Percentiles rank a stretch among this genome's conserved stretches.
Evolutionary conservation across 352 stramenopile species (phyloP).

Genomic region (Pythium coloratum): DNA sequence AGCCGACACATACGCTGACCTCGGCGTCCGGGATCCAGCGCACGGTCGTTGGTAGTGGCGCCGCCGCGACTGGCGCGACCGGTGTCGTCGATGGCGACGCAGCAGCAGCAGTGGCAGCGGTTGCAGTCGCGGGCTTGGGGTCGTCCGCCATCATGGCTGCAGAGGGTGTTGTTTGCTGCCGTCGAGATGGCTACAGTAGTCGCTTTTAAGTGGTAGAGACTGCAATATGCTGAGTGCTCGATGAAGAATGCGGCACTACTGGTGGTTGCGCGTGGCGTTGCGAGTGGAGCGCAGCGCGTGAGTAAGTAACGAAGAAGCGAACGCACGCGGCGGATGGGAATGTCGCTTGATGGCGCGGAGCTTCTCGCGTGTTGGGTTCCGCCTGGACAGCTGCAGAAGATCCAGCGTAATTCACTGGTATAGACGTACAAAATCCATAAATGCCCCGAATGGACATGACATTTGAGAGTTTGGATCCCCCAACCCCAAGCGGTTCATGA

Average conservation of each 20-base stretch:
- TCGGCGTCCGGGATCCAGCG: constrained; percentile 84
- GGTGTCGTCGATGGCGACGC: neutral
- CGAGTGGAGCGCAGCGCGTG: neutral
- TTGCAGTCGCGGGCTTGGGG: neutral
- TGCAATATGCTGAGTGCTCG: neutral
- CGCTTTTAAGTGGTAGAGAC: neutral
- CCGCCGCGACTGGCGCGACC: neutral
- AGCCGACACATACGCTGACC: constrained; percentile 74
- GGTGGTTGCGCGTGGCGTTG: neutral
- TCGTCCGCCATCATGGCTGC: constrained; percentile 20
- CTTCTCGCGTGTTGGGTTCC: constrained; percentile 2
- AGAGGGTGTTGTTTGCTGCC: too few relatives aligned
- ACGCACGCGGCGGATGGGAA: neutral
- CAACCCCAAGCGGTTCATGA: neutral
- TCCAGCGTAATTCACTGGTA: neutral
- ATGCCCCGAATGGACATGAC: neutral
- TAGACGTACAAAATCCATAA: neutral
- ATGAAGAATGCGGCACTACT: neutral
- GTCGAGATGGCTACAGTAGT: constrained; percentile 4
- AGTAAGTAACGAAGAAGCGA: neutral
- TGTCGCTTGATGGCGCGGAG: neutral
- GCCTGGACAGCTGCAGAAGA: neutral
- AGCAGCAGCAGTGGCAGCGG: neutral
- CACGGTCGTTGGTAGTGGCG: constrained; percentile 55
- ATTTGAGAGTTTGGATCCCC: neutral